phyloP scores from a whole-genome alignment of 352 stramenopile genomes.

The Phytophthora citricola region DNA sequence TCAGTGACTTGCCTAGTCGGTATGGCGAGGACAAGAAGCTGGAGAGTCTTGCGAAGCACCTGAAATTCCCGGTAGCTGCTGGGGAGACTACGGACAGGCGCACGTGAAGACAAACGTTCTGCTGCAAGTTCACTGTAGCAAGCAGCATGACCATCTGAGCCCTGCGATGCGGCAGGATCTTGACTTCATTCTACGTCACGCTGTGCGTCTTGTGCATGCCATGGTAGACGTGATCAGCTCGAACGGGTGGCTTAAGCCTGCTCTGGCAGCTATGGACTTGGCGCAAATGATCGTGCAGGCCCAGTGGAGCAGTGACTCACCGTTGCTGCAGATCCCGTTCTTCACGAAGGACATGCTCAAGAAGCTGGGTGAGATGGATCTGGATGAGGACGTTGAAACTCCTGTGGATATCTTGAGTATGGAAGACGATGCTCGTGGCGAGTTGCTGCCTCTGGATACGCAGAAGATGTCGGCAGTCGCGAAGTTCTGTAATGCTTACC shows the following conservation, averaged over 20 bases:
- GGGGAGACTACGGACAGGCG: conserved; percentile 92
- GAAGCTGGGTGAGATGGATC: conserved; percentile 57
- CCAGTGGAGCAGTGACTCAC: conserved; percentile 97
- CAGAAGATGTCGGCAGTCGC: conserved; percentile 97
- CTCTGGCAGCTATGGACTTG: conserved; percentile 98
- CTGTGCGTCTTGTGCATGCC: conserved; percentile 95
- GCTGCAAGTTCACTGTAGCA: conserved; percentile 97
- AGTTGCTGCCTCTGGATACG: conserved; percentile 88
- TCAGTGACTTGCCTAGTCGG: conserved; percentile 94
- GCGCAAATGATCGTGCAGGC: conserved; percentile 99
- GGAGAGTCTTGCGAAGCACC: conserved; percentile 93
- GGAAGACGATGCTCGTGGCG: conserved; percentile 92
- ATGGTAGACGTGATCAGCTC: conserved; percentile 99
- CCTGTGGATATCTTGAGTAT: conserved; percentile 91
- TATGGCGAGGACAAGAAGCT: conserved; percentile 95
- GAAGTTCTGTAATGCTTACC: conserved; percentile 99
- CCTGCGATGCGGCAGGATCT: conserved; percentile 94
- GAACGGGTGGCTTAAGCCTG: conserved; percentile 98
- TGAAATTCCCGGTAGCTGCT: conserved; percentile 93
- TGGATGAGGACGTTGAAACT: conserved; percentile 81
- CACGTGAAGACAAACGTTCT: conserved; percentile 97
- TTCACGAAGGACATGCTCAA: conserved; percentile 93
- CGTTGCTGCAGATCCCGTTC: conserved; percentile 97
- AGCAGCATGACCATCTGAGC: conserved; percentile 90
- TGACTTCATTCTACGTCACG: conserved; percentile 90